phyloP scores from a whole-genome alignment of 208 protist genomes.

The Wallacemonas sp. region DNA sequence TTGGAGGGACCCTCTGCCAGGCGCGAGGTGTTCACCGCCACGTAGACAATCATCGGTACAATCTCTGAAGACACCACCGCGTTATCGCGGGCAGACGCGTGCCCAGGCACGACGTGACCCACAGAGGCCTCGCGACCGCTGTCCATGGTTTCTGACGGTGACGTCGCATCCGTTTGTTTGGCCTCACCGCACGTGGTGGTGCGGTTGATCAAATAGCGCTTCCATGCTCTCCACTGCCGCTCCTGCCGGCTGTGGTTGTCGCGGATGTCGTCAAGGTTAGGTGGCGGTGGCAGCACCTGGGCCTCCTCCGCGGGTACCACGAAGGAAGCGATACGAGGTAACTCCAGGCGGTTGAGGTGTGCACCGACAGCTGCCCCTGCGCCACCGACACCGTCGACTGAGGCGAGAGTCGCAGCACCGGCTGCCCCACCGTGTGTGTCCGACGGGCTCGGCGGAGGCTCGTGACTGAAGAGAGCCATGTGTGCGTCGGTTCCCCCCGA shows the following conservation, averaged over 20 bases:
- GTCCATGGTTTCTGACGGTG: too few relatives aligned
- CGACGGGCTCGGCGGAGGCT: too few relatives aligned
- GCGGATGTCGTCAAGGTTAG: slow-evolving; percentile 23
- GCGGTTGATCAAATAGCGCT: not conserved
- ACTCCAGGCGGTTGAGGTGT: not conserved
- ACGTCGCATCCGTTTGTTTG: too few relatives aligned
- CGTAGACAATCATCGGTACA: slow-evolving; percentile 17
- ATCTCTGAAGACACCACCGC: not conserved
- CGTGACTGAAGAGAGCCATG: too few relatives aligned
- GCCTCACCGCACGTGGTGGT: not conserved
- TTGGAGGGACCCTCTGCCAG: slow-evolving; percentile 16
- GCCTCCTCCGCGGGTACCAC: slow-evolving; percentile 8
- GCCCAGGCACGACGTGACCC: too few relatives aligned
- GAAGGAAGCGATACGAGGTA: not conserved
- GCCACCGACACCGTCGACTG: too few relatives aligned
- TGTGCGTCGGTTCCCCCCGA: too few relatives aligned
- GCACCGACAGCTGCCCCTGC: not conserved
- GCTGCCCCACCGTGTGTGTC: too few relatives aligned
- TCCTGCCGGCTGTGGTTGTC: slow-evolving; percentile 14
- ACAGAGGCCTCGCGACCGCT: too few relatives aligned
- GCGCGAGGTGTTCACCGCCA: slow-evolving; percentile 30
- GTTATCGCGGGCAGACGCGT: not conserved
- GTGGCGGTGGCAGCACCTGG: slow-evolving; percentile 37
- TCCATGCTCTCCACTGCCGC: slow-evolving; percentile 5
- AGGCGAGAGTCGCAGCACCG: too few relatives aligned